Conservation (phyloP, 73 alveolate genomes). For the Paramecium octaurelia region DNA sequence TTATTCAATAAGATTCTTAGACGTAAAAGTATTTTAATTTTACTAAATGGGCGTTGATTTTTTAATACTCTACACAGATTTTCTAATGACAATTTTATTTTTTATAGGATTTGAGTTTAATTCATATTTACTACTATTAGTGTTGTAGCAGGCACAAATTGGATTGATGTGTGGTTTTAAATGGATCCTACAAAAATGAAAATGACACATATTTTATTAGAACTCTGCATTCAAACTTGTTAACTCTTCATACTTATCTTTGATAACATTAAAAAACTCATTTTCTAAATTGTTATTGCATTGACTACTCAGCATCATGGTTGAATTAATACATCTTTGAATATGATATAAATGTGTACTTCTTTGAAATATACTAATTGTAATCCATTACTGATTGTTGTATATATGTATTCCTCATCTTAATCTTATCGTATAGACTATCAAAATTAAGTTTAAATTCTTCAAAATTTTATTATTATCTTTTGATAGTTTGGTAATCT, state of each 20-base stretch:
- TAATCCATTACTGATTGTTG: conserved; percentile 18
- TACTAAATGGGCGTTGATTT: neutral
- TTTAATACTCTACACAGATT: neutral
- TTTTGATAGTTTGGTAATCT: conserved; percentile 9
- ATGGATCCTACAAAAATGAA: neutral
- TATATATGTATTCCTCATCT: neutral
- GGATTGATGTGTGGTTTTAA: neutral
- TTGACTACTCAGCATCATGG: neutral
- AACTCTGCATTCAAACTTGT: neutral
- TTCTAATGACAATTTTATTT: conserved; percentile 22
- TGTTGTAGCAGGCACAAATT: neutral
- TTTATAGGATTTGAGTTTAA: neutral
- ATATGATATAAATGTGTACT: neutral
- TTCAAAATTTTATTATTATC: conserved; percentile 19
- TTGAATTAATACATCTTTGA: neutral
- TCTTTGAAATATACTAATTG: neutral
- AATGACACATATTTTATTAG: neutral
- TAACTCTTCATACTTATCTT: neutral
- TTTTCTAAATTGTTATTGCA: neutral
- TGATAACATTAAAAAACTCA: neutral
- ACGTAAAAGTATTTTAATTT: neutral
- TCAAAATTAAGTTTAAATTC: conserved; percentile 32
- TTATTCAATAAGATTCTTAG: neutral
- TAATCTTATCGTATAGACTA: conserved; percentile 7
- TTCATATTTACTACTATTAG: neutral